Conservation (phyloP, 257 asterid species). For the Solanum lycopersicoides region DNA sequence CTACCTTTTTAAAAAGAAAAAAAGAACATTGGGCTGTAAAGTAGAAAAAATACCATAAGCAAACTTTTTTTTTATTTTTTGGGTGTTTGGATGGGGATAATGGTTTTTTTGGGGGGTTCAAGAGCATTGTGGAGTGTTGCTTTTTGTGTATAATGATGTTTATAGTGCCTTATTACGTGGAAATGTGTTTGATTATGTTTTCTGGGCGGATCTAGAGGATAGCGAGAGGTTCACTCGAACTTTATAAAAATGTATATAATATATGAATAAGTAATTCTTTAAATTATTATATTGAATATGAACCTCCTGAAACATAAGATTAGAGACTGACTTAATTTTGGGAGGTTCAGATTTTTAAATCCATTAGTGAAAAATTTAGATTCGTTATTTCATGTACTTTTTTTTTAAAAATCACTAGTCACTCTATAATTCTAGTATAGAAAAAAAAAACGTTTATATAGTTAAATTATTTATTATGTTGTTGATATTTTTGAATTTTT, state of each 20-base stretch:
- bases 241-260: too few relatives aligned
- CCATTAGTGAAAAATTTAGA: too few relatives aligned
- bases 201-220: background rate
- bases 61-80: background rate
- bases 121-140: background rate
- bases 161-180: background rate
- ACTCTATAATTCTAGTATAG: background rate
- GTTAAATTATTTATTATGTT: background rate
- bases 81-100: background rate
- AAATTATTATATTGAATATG: too few relatives aligned
- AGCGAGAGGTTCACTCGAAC: too few relatives aligned
- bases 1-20: background rate
- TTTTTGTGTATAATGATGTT: background rate
- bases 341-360: too few relatives aligned
- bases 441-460: too few relatives aligned
- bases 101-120: background rate
- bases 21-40: background rate
- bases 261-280: too few relatives aligned
- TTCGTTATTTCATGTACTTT: rapidly evolving
- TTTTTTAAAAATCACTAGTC: background rate
- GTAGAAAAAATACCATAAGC: background rate
- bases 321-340: too few relatives aligned
- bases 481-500: background rate
- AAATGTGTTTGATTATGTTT: background rate
- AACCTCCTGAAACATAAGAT: background rate